Evolutionary conservation across 371 early-diverging fungal species (phyloP), one percentile per base, ranked within the genome.

Genomic region (Funneliformis caledonium): DNA sequence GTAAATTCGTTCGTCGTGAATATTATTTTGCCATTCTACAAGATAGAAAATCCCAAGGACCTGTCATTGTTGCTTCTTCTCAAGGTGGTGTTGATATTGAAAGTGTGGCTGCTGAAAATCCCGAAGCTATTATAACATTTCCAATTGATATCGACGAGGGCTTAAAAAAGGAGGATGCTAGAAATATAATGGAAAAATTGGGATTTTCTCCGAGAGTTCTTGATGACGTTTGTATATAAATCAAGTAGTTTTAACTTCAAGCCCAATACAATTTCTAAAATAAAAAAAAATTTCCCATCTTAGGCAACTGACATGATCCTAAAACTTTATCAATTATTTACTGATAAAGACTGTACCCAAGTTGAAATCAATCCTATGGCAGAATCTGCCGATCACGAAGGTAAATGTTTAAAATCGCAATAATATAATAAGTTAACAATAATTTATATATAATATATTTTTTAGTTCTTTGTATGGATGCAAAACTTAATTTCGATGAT

Each of bases 41-140:
- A 95, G 99, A 98, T 88, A 97, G 99, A 83, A 91, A 92, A 85
- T 91, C 96, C 78, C 91, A 94, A 86, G 98, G 98, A 75, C 97
- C 98, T 50, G 97, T 97, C 79, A 86, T 99, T 83, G 96, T 99
- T 50, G 97, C 96, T 78, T 96, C 97, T 73, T 93, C 95, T 72
- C 95, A 97, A 90, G 99, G 98, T 84, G 99, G 99, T 85, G 95
- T 99, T 85, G 98, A 99, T 85, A 98, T 99, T 83, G 98, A 99
- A 88, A 87, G 90, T 60, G 99, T 99, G 64, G 98, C 99, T 69
- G 94, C 92, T 67, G 94, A 95, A 86, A 94, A 89, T 90, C 98
- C 99, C 50, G 95, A 96, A 43, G 98, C 98, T 50, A 97, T 96
- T 80, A 87, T 96, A 70, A 95, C 93, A 60, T 83, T 92, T 74